Percentiles rank a stretch among this genome's conserved stretches.
These are phyloP conservation scores for Crataegus laevigata DNA, from an alignment of 306 rosid species.

Conservation along the genomic window DNA sequence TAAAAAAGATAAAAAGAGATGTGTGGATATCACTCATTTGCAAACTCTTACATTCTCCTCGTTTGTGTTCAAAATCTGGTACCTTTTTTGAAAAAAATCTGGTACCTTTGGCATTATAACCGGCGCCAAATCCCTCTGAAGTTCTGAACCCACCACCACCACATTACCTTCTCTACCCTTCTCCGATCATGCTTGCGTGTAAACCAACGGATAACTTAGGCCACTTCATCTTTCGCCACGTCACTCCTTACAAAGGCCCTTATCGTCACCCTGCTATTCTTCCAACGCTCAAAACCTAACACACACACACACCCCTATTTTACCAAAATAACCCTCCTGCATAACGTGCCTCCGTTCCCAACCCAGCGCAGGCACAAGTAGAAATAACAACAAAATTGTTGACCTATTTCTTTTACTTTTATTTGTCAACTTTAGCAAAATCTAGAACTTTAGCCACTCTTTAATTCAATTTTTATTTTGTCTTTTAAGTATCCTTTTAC, in stretches of 20 bases:
- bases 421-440: too few relatives aligned
- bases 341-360: too few relatives aligned
- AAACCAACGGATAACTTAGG: not conserved
- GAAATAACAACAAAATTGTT: too few relatives aligned
- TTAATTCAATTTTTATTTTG: too few relatives aligned
- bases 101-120: not conserved
- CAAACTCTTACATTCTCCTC: constrained; percentile 12
- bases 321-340: too few relatives aligned
- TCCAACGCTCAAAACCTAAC: not conserved
- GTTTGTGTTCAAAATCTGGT: constrained; percentile 1
- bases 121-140: constrained; percentile 4
- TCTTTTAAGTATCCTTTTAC: too few relatives aligned
- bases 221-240: not conserved
- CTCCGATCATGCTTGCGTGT: not conserved
- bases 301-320: not conserved
- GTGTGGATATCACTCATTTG: too few relatives aligned
- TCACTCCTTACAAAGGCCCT: not conserved
- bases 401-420: too few relatives aligned
- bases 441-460: too few relatives aligned
- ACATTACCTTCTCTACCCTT: not conserved
- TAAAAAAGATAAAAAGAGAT: too few relatives aligned
- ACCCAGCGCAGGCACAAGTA: too few relatives aligned
- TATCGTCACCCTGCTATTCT: constrained; percentile 16
- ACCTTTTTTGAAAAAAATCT: not conserved
- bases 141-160: not conserved